Base-by-base conservation (phyloP, 2,329 filamentous ascomycete genomes). In the Stagonosporopsis chrysanthemi region DNA sequence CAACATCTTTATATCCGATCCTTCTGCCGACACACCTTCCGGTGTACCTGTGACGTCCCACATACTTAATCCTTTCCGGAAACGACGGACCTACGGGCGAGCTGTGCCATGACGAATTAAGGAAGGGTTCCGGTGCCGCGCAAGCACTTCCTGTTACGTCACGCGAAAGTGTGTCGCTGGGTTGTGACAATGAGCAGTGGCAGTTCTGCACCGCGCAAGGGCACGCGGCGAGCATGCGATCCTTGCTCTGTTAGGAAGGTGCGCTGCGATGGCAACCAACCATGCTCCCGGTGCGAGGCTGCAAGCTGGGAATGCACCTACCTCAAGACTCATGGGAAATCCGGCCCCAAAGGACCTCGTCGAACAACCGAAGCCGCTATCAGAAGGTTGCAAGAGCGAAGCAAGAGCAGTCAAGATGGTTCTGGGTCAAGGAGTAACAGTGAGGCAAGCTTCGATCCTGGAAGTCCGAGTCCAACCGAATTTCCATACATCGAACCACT, bases 251-350 rank as follows among this genome's bases (percentile, higher is more conserved):
- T 75, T 52, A 64, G 73, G 39, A 75, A 75, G 56, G 69, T 74
- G 24, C 63, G 72, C 45, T 75, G 73, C 35, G 72, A 75, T 46
- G 73, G 73, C 44, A 70, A 70, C 28, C 66, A 70, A 47, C 73
- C 73, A 28, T 75, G 73, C 52, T 67, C 68, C 22, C 65, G 72
- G 39, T 75, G 73, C 49, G 60, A 65, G 35, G 70, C 70, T 17
- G 72, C 72, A 28, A 70, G 67, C n/a, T 75, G 71, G 71, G 72
- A 73, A 40, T 75, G 72, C 55, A 75, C 72, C 24, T 75, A 72
- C 56, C 63, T 75, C 38, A 75, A 75, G 51, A 74, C 70, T 3
- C 72, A 74, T 51, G 71, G 71, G 9, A 75, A 75, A 54, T 74
- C 71, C 26, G 72, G 72, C 19, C 72, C 72, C 11, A 75, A 75